A percentile compares a stretch with the other conserved stretches of the same genome.
phyloP scores from a whole-genome alignment of 768 basidiomycete genomes.

The Phanerodontia chrysosporium region DNA sequence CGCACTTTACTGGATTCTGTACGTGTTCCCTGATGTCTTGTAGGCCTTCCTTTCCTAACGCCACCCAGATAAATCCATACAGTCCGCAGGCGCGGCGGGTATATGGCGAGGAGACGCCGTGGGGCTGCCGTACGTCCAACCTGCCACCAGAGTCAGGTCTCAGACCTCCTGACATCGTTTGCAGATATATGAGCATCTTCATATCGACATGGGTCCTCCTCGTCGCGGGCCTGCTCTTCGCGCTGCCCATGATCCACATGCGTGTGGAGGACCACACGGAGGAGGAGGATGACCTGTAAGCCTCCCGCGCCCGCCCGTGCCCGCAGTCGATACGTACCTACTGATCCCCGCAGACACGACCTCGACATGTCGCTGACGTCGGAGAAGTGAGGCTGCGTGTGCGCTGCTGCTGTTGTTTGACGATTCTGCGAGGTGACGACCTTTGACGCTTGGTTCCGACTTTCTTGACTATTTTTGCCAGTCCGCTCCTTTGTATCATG shows the following conservation, averaged over 20 bases:
- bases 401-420: background rate
- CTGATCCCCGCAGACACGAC: background rate
- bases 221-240: conserved; percentile 56
- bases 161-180: background rate
- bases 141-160: background rate
- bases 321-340: background rate
- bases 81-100: conserved; percentile 73
- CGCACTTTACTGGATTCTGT: conserved; percentile 82
- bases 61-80: conserved; percentile 59
- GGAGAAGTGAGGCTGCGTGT: background rate
- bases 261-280: conserved; percentile 63
- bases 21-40: conserved; percentile 21
- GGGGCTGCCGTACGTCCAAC: conserved; percentile 48
- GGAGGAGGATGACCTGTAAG: conserved; percentile 32
- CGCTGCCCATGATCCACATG: conserved; percentile 71
- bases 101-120: conserved; percentile 69
- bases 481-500: background rate
- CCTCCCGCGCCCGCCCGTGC: background rate
- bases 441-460: background rate
- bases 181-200: conserved; percentile 64
- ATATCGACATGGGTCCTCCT: conserved; percentile 73
- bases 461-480: background rate
- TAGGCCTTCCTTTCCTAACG: conserved; percentile 14
- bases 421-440: background rate
- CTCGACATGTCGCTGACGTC: background rate